phyloP scores from a whole-genome alignment of 2,329 filamentous ascomycete species.

The Byssochlamys sp. region DNA sequence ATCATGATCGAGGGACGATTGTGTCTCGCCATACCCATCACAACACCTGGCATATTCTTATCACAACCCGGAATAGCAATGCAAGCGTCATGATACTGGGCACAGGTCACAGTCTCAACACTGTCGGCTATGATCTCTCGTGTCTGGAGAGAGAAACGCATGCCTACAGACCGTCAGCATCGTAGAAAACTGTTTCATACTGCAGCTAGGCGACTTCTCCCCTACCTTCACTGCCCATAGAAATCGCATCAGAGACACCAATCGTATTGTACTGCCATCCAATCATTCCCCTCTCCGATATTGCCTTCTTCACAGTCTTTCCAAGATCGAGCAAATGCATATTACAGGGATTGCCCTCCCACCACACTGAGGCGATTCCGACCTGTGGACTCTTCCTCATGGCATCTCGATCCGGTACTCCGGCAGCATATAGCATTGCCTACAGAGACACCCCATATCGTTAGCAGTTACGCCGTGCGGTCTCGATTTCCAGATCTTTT shows the following conservation, averaged over 20 bases:
- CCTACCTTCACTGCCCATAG: constrained; percentile 83
- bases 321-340: constrained; percentile 70
- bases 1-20: constrained; percentile 92
- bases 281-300: constrained; percentile 75
- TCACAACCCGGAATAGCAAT: constrained; percentile 90
- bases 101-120: constrained; percentile 85
- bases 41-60: constrained; percentile 92
- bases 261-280: constrained; percentile 92
- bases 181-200: not conserved
- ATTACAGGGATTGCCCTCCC: constrained; percentile 95
- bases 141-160: constrained; percentile 85
- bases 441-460: constrained; percentile 24
- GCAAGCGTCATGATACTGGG: constrained; percentile 85
- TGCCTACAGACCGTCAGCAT: constrained; percentile 47
- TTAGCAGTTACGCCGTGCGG: not conserved
- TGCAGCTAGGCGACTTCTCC: not conserved
- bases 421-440: constrained; percentile 92
- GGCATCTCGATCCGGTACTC: constrained; percentile 68
- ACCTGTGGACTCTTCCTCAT: constrained; percentile 90
- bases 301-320: constrained; percentile 72
- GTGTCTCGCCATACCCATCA: constrained; percentile 83
- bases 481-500: constrained; percentile 6
- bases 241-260: constrained; percentile 82
- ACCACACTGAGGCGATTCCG: constrained; percentile 86
- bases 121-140: constrained; percentile 89